Percentiles rank a stretch among this genome's conserved stretches.
phyloP scores from a whole-genome alignment of 805 yeast species.

The Pichia scutulata region DNA sequence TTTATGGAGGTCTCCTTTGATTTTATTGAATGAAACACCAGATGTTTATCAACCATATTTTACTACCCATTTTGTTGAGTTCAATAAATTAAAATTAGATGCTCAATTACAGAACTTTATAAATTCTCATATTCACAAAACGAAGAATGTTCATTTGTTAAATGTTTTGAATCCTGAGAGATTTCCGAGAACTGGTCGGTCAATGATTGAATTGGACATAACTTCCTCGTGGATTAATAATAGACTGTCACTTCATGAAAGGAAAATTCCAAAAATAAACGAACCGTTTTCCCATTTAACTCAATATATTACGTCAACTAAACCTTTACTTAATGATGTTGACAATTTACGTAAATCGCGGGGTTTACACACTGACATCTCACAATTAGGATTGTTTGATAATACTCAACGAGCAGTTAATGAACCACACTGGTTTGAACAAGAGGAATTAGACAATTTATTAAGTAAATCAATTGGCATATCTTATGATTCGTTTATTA shows the following conservation, averaged over 20 bases:
- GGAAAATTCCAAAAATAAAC: slow-evolving; percentile 38
- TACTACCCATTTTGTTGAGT: slow-evolving; percentile 17
- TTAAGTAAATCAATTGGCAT: slow-evolving; percentile 24
- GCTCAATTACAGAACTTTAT: slow-evolving; percentile 30
- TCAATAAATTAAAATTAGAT: slow-evolving; percentile 23
- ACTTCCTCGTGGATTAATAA: slow-evolving; percentile 55
- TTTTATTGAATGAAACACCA: slow-evolving; percentile 2
- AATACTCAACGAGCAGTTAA: slow-evolving; percentile 19
- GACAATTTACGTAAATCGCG: slow-evolving; percentile 39
- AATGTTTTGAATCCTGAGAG: slow-evolving; percentile 25
- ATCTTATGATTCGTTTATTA: slow-evolving; percentile 19
- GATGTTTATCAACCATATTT: slow-evolving; percentile 17
- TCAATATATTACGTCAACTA: slow-evolving; percentile 38
- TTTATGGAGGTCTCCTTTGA: slow-evolving; percentile 52
- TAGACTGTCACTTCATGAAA: slow-evolving; percentile 34
- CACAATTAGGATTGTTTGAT: slow-evolving; percentile 22
- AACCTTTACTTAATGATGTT: slow-evolving; percentile 53
- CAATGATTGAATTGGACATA: slow-evolving; percentile 67
- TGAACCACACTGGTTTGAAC: slow-evolving; percentile 35
- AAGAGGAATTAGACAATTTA: slow-evolving; percentile 29
- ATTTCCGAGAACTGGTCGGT: slow-evolving; percentile 50
- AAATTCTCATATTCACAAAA: slow-evolving; percentile 12
- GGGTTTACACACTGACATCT: slow-evolving; percentile 26
- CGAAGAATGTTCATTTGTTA: slow-evolving; percentile 3
- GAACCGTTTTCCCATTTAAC: slow-evolving; percentile 8